Evolutionary conservation across 805 yeast species (phyloP).

Genomic region (Saccharomycopsis vini): DNA sequence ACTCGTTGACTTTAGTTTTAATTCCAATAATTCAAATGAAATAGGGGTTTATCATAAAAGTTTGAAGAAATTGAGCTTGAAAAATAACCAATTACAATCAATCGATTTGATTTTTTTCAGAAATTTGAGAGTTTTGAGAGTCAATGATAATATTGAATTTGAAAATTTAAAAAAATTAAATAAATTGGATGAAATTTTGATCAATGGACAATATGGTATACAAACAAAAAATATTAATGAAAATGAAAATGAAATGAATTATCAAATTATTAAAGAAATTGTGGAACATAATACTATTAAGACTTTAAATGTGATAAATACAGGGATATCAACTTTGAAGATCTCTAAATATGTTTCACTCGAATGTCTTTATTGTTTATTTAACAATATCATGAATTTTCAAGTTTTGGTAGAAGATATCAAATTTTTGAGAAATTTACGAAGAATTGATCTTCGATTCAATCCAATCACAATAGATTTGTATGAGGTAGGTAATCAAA

Average conservation of each 20-base stretch:
- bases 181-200: constrained; percentile 15
- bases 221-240: neutral
- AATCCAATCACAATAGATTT: constrained; percentile 18
- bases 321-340: constrained; percentile 1
- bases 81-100: constrained; percentile 7
- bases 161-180: constrained; percentile 6
- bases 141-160: constrained; percentile 30
- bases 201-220: constrained; percentile 8
- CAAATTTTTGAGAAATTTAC: constrained; percentile 12
- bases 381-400: constrained; percentile 15
- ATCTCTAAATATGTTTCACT: constrained; percentile 7
- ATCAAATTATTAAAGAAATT: constrained; percentile 2
- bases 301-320: constrained; percentile 12
- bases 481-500: constrained; percentile 5
- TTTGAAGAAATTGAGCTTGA: constrained; percentile 17
- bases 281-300: constrained; percentile 11
- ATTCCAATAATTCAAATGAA: constrained; percentile 10
- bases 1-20: constrained; percentile 5
- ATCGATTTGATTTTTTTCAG: constrained; percentile 9
- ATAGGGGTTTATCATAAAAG: constrained; percentile 1
- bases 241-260: neutral
- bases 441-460: constrained; percentile 16
- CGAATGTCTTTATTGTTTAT: constrained; percentile 14
- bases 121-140: constrained; percentile 25
- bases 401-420: constrained; percentile 14